phyloP scores from a whole-genome alignment of 176 grass and related monocot species.

The Hordeum marinum region DNA sequence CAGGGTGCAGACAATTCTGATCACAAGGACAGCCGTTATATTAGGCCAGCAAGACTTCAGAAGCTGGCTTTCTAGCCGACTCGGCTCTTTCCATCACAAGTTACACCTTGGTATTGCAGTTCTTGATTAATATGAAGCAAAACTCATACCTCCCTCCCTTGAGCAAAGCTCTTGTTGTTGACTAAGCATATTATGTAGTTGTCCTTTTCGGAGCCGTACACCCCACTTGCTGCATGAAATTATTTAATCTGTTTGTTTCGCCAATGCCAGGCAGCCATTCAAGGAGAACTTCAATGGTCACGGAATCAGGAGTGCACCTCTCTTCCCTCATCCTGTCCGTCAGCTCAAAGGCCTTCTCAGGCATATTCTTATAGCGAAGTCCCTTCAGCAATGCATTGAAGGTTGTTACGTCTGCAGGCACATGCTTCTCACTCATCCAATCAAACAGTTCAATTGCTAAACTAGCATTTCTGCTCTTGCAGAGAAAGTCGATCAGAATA shows the following conservation, averaged over 20 bases:
- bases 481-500: slow-evolving; percentile 60
- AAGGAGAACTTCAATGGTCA: slow-evolving; percentile 69
- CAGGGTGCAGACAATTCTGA: not conserved
- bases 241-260: slow-evolving; percentile 53
- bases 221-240: slow-evolving; percentile 34
- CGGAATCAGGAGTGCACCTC: slow-evolving; percentile 55
- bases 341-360: slow-evolving; percentile 56
- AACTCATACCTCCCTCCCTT: not conserved
- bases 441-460: slow-evolving; percentile 44
- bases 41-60: slow-evolving; percentile 1
- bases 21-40: not conserved
- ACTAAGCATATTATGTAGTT: not conserved
- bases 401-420: slow-evolving; percentile 46
- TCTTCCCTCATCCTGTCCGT: slow-evolving; percentile 70
- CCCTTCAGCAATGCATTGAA: slow-evolving; percentile 71
- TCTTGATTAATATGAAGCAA: not conserved
- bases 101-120: not conserved
- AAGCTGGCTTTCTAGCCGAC: not conserved
- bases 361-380: slow-evolving; percentile 39
- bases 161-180: not conserved
- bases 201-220: not conserved
- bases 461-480: slow-evolving; percentile 38
- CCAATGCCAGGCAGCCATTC: slow-evolving; percentile 65
- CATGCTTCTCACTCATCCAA: slow-evolving; percentile 52
- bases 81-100: not conserved